Evolutionary conservation across 108 stramenopile species (phyloP).

Genomic region (Heterococcus sp.): DNA sequence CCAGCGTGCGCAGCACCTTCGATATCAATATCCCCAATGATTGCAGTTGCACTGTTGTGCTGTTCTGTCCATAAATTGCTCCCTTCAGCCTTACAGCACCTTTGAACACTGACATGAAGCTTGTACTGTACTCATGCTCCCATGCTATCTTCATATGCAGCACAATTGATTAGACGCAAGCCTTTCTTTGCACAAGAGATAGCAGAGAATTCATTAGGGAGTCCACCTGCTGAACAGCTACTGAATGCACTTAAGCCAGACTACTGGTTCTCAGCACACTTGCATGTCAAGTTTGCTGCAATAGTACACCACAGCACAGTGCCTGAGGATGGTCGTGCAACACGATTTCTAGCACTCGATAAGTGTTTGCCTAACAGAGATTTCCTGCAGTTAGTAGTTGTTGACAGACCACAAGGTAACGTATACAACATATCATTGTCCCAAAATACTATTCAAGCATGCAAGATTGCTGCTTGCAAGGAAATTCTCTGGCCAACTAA

Average conservation of each 20-base stretch:
- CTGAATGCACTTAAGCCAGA: slow-evolving; percentile 74
- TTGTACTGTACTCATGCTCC: too few relatives aligned
- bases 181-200: slow-evolving; percentile 81
- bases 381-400: slow-evolving; percentile 70
- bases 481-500: too few relatives aligned
- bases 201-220: slow-evolving; percentile 77
- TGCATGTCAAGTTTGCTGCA: slow-evolving; percentile 93
- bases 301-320: slow-evolving; percentile 61
- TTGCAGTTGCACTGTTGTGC: too few relatives aligned
- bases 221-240: slow-evolving; percentile 75
- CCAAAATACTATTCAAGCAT: background rate
- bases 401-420: slow-evolving; percentile 5
- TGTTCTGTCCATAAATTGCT: too few relatives aligned
- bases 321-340: slow-evolving; percentile 52
- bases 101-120: too few relatives aligned
- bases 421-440: too few relatives aligned
- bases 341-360: slow-evolving; percentile 91
- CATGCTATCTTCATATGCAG: background rate
- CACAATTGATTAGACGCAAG: slow-evolving; percentile 60
- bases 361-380: slow-evolving; percentile 90
- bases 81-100: too few relatives aligned
- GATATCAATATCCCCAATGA: too few relatives aligned
- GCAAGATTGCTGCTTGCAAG: background rate
- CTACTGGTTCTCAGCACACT: slow-evolving; percentile 95
- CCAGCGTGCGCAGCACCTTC: too few relatives aligned